Conservation (phyloP, 768 basidiomycete species). For the Myochromella boudieri region DNA sequence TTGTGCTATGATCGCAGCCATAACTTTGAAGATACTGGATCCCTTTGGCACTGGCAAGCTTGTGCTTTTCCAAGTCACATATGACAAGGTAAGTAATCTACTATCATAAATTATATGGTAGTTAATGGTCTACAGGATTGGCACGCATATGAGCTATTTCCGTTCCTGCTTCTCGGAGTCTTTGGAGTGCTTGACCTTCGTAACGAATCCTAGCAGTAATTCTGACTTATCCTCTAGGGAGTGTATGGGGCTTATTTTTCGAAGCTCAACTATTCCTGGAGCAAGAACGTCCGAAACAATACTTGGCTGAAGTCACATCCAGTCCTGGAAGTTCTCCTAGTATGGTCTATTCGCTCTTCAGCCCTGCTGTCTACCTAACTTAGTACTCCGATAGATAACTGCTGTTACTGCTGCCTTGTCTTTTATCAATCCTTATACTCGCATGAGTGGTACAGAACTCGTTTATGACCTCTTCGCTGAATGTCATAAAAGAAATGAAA, state of each 20-base stretch:
- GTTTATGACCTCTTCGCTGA: constrained; percentile 91
- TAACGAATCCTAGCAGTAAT: not conserved
- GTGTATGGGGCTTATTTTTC: constrained; percentile 94
- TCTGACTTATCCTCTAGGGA: constrained; percentile 50
- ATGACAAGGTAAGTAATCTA: constrained; percentile 60
- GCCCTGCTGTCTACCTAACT: not conserved
- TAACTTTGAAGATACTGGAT: constrained; percentile 89
- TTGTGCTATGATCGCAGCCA: constrained; percentile 96
- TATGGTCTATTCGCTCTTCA: constrained; percentile 33
- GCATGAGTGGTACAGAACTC: constrained; percentile 94
- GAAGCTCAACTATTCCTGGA: constrained; percentile 89
- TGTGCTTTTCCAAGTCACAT: constrained; percentile 89
- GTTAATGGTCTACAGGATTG: constrained; percentile 61
- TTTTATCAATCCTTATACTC: constrained; percentile 87
- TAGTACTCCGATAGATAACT: constrained; percentile 56
- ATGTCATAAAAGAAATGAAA: constrained; percentile 59
- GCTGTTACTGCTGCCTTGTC: constrained; percentile 73
- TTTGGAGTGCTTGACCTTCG: constrained; percentile 64
- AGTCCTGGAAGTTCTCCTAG: constrained; percentile 78
- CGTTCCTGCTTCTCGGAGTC: constrained; percentile 85
- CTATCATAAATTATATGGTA: not conserved
- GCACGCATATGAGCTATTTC: constrained; percentile 85
- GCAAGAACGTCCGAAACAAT: constrained; percentile 73
- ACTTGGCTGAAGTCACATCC: constrained; percentile 84
- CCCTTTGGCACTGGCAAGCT: constrained; percentile 96